Base-by-base conservation (phyloP, 2,329 filamentous ascomycete species). In the Pestalotiopsis sp. region DNA sequence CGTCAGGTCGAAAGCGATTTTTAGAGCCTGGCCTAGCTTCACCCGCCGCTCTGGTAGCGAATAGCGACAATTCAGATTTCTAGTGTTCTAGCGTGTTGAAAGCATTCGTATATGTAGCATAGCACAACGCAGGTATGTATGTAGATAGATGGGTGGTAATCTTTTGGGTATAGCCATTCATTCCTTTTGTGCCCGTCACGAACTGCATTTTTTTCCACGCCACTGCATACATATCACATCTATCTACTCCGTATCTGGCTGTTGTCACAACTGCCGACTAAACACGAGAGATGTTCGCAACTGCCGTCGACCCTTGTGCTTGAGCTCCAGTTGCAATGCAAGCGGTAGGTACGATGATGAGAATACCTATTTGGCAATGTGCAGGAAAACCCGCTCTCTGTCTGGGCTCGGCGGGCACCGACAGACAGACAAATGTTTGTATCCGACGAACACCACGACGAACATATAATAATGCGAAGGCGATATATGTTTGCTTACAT, bases 1-100 rank as follows among this genome's bases (percentile, higher is more conserved):
- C 64, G 64, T 60, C 64, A 66, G 27, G 64, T 66, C 55, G 20
- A 31, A 52, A 52, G 45, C 45, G n/a, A 52, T 66, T 25, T 20
- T 58, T 66, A 38, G 55, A 66, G 55, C 55, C 31, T 20, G 13
- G 20, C 63, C 27, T 66, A 66, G 64, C 64, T 60, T 66, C 52
- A 41, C 49, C 64, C 64, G 49, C 55, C 55, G 55, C 27, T 38
- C 52, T 66, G 64, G 64, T 66, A 66, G 55, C 64, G 64, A 66
- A 66, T 66, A 55, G 45, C 41, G 27, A 36, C 27, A 55, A 65
- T 23, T 65, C 31, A 11, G 25, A 27, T n/a, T 20, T 57, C 41
- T 36, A 61, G 27, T 36, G 31, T 61, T 39, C 23, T 27, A 61
- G 25, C 9, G 31, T 61, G 11, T 61, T 20, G 59, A n/a, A 13